Evolutionary conservation across 768 basidiomycete genomes (phyloP).

Genomic region (Paxillus involutus): DNA sequence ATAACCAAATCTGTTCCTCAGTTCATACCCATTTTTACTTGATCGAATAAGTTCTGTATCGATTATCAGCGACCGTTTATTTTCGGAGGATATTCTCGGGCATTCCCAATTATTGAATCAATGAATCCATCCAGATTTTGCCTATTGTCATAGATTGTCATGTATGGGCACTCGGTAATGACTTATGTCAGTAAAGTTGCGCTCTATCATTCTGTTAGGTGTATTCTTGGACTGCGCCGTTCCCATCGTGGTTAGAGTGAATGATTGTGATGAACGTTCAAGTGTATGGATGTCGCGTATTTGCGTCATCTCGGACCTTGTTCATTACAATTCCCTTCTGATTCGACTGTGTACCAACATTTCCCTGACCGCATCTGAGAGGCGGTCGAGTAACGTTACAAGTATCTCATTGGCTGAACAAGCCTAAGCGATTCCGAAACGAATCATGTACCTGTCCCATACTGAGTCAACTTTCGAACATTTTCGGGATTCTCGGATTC

Average conservation of each 20-base stretch:
- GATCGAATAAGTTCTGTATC: slow-evolving; percentile 9
- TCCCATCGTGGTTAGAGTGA: slow-evolving; percentile 1
- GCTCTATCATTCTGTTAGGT: slow-evolving; percentile 1
- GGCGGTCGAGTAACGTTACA: too few species aligned
- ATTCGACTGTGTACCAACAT: slow-evolving; percentile 8
- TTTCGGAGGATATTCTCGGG: slow-evolving; percentile 10
- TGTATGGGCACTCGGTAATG: slow-evolving; percentile 28
- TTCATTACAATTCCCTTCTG: background rate
- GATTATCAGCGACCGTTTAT: background rate
- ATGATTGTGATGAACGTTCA: background rate
- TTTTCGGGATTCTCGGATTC: too few species aligned
- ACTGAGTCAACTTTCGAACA: too few species aligned
- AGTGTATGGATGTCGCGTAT: slow-evolving; percentile 1
- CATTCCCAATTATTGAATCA: slow-evolving; percentile 6
- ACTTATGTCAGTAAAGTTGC: slow-evolving; percentile 19
- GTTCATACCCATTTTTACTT: slow-evolving; percentile 9
- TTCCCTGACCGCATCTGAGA: slow-evolving; percentile 8
- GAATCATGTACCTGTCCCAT: too few species aligned
- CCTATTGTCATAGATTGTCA: slow-evolving; percentile 23
- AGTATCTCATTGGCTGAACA: too few species aligned
- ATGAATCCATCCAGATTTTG: slow-evolving; percentile 21
- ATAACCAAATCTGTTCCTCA: slow-evolving; percentile 18
- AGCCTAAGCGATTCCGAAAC: too few species aligned
- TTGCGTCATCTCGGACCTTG: background rate
- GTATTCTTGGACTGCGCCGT: slow-evolving; percentile 7